These are phyloP conservation scores for Cryptococcus sp. DNA, from an alignment of 1,284 basidiomycete genomes.

Conservation along the genomic window DNA sequence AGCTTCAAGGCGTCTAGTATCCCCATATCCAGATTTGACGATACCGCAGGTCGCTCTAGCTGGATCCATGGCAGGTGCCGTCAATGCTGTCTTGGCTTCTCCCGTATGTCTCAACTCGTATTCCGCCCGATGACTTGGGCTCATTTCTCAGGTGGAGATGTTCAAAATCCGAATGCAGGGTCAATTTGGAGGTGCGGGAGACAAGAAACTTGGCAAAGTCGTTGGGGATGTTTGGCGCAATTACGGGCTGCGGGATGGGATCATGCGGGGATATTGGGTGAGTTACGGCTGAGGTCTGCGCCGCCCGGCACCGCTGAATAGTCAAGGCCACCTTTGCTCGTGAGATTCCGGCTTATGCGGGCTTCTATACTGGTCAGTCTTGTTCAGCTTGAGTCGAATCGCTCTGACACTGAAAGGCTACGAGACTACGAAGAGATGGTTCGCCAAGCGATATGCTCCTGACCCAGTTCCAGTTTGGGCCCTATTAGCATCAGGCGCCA, in stretches of 20 bases:
- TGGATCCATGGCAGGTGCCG: slow-evolving; percentile 85
- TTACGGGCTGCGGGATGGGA: slow-evolving; percentile 77
- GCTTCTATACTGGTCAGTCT: slow-evolving; percentile 53
- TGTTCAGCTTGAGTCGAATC: not conserved
- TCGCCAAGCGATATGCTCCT: slow-evolving; percentile 46
- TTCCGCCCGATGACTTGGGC: not conserved
- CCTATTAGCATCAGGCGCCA: slow-evolving; percentile 75
- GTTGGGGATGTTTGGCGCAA: slow-evolving; percentile 75
- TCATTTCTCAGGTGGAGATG: slow-evolving; percentile 48
- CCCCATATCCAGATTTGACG: slow-evolving; percentile 77
- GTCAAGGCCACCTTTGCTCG: slow-evolving; percentile 77
- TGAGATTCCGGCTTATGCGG: slow-evolving; percentile 93
- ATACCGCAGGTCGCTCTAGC: slow-evolving; percentile 76
- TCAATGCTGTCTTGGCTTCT: slow-evolving; percentile 79
- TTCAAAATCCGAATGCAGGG: slow-evolving; percentile 91
- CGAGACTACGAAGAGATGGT: slow-evolving; percentile 79
- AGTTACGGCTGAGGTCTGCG: too few relatives aligned
- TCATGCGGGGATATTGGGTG: slow-evolving; percentile 97
- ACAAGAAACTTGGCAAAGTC: slow-evolving; percentile 70
- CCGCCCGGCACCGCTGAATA: too few relatives aligned
- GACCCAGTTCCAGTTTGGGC: slow-evolving; percentile 80
- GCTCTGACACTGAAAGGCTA: slow-evolving; percentile 65
- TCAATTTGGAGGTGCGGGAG: slow-evolving; percentile 54
- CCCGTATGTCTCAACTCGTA: slow-evolving; percentile 59
- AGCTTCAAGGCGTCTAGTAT: slow-evolving; percentile 72